Evolutionary conservation across 1,139 yeast species (phyloP), one percentile per base, ranked within the genome.

Genomic region (Sugiyamaella japonica): DNA sequence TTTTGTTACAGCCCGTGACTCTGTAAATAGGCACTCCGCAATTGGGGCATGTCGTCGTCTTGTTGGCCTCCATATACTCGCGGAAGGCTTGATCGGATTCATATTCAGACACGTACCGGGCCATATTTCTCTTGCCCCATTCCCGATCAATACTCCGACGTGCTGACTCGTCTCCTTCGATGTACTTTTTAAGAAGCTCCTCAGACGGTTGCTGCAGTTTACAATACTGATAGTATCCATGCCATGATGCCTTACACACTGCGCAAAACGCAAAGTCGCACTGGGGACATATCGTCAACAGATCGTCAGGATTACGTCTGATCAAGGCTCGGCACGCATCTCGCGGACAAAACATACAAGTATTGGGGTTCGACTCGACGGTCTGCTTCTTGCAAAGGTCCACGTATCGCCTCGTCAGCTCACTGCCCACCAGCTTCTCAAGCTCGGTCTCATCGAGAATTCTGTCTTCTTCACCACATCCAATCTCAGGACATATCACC

Each of bases 1-100:
- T 83, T 63, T 82, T 83, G 64, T 85, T 84, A 65, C 90, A 85
- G 2, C 90, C 90, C 62, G 82, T 86, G 13, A 77, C 70, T 59
- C 82, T 76, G 58, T 83, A 84, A n/a, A 83, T 79, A 2, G 78
- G 78, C 0, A 79, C 66, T 9, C 67, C 66, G 63, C 90, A 85
- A 2, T 70, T 70, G 0, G 91, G 89, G 61, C 89, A 85, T 49
- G 80, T 66, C 29, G 74, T 76, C 7, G 77, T 73, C 9, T 73
- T 72, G 20, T 73, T 75, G 9, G 71, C 70, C 15, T 65, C 66
- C 48, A 83, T 66, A 58, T 81, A 73, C 45, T 76, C 73, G 51
- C 76, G 73, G 62, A 84, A 77, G 45, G 78, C 63, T 56, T 71
- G 68, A 50, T 83, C 86, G 56, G 84, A 77, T 9, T 72, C 57